phyloP scores from a whole-genome alignment of 371 early-diverging fungal species.

The Mucor plumbeus region DNA sequence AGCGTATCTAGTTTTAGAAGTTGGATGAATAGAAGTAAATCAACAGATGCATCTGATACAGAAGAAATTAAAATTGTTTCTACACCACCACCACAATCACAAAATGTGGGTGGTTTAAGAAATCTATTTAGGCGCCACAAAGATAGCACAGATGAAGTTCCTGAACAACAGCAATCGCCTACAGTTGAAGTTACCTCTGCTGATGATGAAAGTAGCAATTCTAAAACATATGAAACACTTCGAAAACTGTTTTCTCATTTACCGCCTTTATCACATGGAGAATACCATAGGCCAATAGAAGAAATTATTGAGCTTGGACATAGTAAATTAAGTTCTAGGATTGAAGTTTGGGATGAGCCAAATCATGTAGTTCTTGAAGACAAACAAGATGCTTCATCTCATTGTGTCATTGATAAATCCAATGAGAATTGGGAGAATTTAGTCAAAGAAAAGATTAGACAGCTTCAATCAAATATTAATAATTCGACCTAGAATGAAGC shows the following conservation, averaged over 20 bases:
- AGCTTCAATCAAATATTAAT: constrained; percentile 19
- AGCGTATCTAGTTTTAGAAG: constrained; percentile 46
- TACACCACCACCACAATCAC: neutral
- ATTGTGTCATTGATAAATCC: constrained; percentile 34
- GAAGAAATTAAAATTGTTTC: neutral
- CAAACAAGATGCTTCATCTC: constrained; percentile 26
- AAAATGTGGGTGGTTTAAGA: constrained; percentile 28
- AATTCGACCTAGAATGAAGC: constrained; percentile 3
- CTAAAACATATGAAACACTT: neutral
- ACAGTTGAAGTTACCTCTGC: constrained; percentile 7
- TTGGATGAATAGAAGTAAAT: constrained; percentile 34
- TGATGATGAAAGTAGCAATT: neutral
- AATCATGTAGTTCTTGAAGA: constrained; percentile 43
- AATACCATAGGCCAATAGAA: constrained; percentile 4
- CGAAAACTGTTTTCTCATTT: constrained; percentile 13
- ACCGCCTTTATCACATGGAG: neutral
- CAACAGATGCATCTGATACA: neutral
- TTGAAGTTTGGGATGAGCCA: constrained; percentile 50
- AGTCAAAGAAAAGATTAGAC: constrained; percentile 28
- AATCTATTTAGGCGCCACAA: constrained; percentile 39
- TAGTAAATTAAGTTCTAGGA: constrained; percentile 22
- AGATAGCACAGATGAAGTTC: constrained; percentile 8
- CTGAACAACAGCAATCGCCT: neutral
- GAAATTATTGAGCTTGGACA: constrained; percentile 11
- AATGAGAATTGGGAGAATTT: constrained; percentile 37